Base-by-base conservation (phyloP, 176 grass and related monocot genomes). In the Phoenix dactylifera region DNA sequence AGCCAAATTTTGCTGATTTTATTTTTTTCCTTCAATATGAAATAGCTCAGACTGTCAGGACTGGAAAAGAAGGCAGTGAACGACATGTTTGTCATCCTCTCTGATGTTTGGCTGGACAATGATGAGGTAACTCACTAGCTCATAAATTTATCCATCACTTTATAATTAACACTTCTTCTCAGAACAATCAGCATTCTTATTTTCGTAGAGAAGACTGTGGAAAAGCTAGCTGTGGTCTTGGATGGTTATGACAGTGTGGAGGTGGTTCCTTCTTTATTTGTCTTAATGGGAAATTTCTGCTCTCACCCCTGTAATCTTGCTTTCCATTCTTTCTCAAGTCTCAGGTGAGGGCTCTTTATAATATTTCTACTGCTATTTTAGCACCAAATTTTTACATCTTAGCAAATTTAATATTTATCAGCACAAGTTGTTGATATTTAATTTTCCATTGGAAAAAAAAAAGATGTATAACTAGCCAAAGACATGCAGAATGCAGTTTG, bases 201-300 rank as follows among this genome's bases (percentile, higher is more conserved):
- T 44, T 76, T 77, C 59, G 64, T 85, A 73, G 75, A 68, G 58
- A 90, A 97, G 92, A 88, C 74, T 29, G 85, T 96, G 78, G 84
- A 88, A 75, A 97, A 91, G 78, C 77, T 97, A 48, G 78, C 70
- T 20, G 63, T 87, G 74, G 84, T 91, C 18, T 79, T 97, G 77
- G 83, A 91, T 73, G 92, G 87, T 60, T 97, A 97, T 65, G 78
- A 97, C 50, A 83, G 83, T 53, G 81, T 97, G 48, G 84, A 97
- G 60, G 81, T 81, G 6, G 92, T 97, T 51, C 92, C 92, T 70
- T 90, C 83, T 67, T 67, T 97, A 44, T 91, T 97, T 69, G 84
- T 97, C 73, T 80, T 97, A 29, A 97, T 97, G 92, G 87, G 87
- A 66, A 88, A 97, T 69, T 91, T 97, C 76, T 97, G 83, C 69